These are phyloP conservation scores for Xylaria bambusicola DNA, from an alignment of 495 filamentous ascomycete species.

Conservation along the genomic window DNA sequence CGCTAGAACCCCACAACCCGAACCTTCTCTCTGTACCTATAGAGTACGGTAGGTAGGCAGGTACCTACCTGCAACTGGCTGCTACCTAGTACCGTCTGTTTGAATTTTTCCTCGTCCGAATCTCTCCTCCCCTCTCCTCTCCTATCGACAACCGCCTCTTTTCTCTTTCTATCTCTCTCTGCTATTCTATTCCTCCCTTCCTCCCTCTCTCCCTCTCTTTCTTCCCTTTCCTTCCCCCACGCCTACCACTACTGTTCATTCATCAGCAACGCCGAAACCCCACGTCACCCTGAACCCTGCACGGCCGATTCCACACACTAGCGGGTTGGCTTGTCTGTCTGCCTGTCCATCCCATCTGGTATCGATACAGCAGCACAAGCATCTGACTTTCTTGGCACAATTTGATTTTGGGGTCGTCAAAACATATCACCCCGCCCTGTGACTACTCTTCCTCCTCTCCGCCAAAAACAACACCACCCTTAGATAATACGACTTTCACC, in stretches of 20 bases:
- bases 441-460: constrained; percentile 35
- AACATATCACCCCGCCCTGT: constrained; percentile 42
- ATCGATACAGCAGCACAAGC: constrained; percentile 30
- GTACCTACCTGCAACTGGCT: no score
- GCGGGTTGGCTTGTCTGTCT: no score
- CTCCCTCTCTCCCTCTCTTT: not conserved
- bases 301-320: no score
- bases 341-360: not conserved
- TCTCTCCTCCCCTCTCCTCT: no score
- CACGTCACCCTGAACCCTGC: not conserved
- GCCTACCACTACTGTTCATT: not conserved
- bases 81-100: no score
- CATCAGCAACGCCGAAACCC: not conserved
- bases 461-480: constrained; percentile 16
- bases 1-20: not conserved
- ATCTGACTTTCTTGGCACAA: constrained; percentile 17
- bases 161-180: no score
- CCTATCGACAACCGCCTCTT: no score
- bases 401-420: constrained; percentile 28
- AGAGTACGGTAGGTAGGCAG: no score
- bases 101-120: no score
- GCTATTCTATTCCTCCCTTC: no score
- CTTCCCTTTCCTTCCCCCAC: not conserved
- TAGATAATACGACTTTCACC: no score
- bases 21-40: no score